Percentiles rank a stretch among this genome's conserved stretches.
Evolutionary conservation across 2,329 filamentous ascomycete species (phyloP).

Genomic region (Arachnomyces sp.): DNA sequence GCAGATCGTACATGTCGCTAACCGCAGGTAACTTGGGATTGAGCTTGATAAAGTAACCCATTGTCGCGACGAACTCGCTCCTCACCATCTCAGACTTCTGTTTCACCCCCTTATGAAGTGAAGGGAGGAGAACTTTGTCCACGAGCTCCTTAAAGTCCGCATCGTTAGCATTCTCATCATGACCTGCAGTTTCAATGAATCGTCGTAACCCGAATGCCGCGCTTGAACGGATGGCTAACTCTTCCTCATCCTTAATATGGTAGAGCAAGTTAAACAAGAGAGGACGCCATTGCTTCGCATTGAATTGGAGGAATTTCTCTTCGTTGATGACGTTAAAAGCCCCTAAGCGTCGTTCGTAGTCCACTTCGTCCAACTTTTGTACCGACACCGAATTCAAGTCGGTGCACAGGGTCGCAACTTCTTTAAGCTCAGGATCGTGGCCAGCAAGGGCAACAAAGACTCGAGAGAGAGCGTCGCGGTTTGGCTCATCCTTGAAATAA

Average conservation of each 20-base stretch:
- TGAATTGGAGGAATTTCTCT: constrained; percentile 51
- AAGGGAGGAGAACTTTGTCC: constrained; percentile 59
- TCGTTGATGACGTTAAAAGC: constrained; percentile 68
- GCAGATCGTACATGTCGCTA: constrained; percentile 62
- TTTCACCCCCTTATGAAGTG: constrained; percentile 65
- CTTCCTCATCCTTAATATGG: constrained; percentile 76
- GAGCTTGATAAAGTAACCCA: constrained; percentile 66
- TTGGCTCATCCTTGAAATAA: constrained; percentile 76
- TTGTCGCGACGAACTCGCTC: constrained; percentile 68
- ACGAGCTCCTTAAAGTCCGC: constrained; percentile 52
- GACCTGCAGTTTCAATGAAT: constrained; percentile 59
- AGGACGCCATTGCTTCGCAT: constrained; percentile 72
- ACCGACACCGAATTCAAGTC: constrained; percentile 72
- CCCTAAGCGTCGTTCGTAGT: constrained; percentile 72
- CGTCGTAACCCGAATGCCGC: constrained; percentile 71
- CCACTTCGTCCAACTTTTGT: constrained; percentile 69
- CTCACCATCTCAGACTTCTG: constrained; percentile 78
- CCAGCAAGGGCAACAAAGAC: constrained; percentile 64
- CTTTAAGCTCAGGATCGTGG: constrained; percentile 51
- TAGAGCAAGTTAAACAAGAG: constrained; percentile 83
- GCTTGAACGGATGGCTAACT: constrained; percentile 76
- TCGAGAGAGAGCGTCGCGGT: constrained; percentile 63
- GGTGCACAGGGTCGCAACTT: constrained; percentile 61
- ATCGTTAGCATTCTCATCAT: constrained; percentile 33
- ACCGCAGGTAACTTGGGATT: constrained; percentile 64